Percentiles rank a stretch among this genome's conserved stretches.
These are phyloP conservation scores for Musa itinerans DNA, from an alignment of 176 grass and related monocot species.

Conservation along the genomic window DNA sequence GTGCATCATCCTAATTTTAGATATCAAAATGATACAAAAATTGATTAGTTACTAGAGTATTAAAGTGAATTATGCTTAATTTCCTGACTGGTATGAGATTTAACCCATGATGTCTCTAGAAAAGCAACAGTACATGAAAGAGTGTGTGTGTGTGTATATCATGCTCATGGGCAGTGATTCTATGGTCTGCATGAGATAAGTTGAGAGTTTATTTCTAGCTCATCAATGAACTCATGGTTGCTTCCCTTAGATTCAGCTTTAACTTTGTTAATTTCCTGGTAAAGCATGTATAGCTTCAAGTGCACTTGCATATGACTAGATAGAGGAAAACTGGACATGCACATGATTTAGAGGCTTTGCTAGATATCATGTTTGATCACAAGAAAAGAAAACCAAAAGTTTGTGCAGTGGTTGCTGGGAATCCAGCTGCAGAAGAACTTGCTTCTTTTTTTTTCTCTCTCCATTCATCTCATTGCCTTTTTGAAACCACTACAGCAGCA, in stretches of 20 bases:
- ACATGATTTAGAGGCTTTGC: too few relatives aligned
- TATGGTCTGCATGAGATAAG: constrained; percentile 28
- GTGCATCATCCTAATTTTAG: not conserved
- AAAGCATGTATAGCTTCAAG: not conserved
- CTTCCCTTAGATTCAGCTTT: not conserved
- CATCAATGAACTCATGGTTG: constrained; percentile 4
- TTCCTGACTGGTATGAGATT: constrained; percentile 44
- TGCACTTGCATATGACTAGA: too few relatives aligned
- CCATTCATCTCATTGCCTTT: too few relatives aligned
- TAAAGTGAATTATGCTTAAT: constrained; percentile 26
- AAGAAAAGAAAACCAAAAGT: too few relatives aligned
- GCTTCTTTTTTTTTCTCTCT: too few relatives aligned
- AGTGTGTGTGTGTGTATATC: constrained; percentile 11
- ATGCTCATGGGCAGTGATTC: constrained; percentile 38
- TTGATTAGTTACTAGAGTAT: constrained; percentile 29
- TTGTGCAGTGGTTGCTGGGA: too few relatives aligned
- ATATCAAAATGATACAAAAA: not conserved
- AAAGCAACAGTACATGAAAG: constrained; percentile 49
- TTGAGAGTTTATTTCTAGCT: not conserved
- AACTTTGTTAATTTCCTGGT: constrained; percentile 5
- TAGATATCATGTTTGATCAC: too few relatives aligned
- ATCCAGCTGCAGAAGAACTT: too few relatives aligned
- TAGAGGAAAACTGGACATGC: too few relatives aligned
- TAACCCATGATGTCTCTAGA: constrained; percentile 41
- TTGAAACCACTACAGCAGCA: too few relatives aligned